These are phyloP conservation scores for Aspergillus bertholletiae DNA, from an alignment of 495 filamentous ascomycete genomes.

Conservation along the genomic window DNA sequence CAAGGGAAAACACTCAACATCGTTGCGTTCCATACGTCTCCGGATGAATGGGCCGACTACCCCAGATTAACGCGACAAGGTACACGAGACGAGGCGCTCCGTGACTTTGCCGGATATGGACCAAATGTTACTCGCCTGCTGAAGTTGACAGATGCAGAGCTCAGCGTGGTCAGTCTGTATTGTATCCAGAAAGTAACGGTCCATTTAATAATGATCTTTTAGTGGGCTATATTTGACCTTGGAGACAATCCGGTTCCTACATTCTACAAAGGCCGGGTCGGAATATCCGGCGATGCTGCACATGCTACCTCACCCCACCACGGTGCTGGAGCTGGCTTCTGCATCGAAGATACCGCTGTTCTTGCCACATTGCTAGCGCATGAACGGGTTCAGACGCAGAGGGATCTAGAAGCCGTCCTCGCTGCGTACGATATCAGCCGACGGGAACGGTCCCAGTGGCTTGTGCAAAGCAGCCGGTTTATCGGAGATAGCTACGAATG, in stretches of 20 bases:
- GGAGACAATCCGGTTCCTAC: constrained; percentile 36
- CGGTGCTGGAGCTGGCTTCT: constrained; percentile 54
- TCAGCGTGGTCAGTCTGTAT: constrained; percentile 18
- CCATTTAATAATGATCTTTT: constrained; percentile 3
- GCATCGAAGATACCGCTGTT: constrained; percentile 52
- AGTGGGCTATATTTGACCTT: constrained; percentile 59
- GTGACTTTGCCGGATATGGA: constrained; percentile 37
- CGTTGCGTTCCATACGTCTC: constrained; percentile 31
- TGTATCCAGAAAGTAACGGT: neutral
- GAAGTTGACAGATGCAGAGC: constrained; percentile 18
- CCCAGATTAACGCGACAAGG: constrained; percentile 24
- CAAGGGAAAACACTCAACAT: constrained; percentile 40
- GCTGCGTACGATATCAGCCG: constrained; percentile 18
- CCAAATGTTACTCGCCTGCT: constrained; percentile 22
- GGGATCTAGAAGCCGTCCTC: constrained; percentile 17
- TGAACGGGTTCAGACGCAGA: constrained; percentile 9
- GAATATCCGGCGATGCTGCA: constrained; percentile 50
- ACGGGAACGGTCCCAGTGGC: constrained; percentile 27
- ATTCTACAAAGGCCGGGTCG: constrained; percentile 38
- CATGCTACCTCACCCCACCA: constrained; percentile 47
- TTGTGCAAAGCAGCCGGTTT: constrained; percentile 31
- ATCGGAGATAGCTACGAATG: constrained; percentile 29
- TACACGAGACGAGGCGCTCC: constrained; percentile 27
- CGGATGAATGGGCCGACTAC: constrained; percentile 33
- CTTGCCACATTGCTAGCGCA: constrained; percentile 36